These are phyloP conservation scores for Penicillium crystallinum DNA, from an alignment of 495 filamentous ascomycete species.

Conservation along the genomic window DNA sequence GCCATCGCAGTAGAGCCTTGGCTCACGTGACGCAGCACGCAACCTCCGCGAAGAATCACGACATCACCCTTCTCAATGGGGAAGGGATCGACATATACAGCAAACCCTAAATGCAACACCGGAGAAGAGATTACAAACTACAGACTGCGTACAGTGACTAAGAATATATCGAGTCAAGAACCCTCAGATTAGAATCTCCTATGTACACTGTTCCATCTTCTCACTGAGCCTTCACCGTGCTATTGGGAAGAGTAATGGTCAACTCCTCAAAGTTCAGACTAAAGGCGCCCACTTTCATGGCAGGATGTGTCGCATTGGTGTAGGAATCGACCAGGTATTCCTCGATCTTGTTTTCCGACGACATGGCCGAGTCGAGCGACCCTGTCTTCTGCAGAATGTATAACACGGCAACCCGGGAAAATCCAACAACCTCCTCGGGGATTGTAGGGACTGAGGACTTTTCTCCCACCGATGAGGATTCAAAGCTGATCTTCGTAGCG, in stretches of 20 bases:
- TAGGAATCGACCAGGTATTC: slow-evolving; percentile 29
- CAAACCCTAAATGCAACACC: slow-evolving; percentile 8
- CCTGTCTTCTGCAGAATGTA: slow-evolving; percentile 48
- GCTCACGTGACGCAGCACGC: slow-evolving; percentile 22
- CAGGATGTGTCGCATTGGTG: slow-evolving; percentile 13
- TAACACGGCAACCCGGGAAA: slow-evolving; percentile 44
- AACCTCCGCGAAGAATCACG: slow-evolving; percentile 23
- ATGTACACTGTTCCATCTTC: not conserved
- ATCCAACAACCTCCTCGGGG: slow-evolving; percentile 30
- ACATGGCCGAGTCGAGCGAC: slow-evolving; percentile 29
- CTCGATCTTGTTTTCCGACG: slow-evolving; percentile 32
- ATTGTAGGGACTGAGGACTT: slow-evolving; percentile 18
- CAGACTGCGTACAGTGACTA: no score
- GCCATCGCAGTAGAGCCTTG: not conserved
- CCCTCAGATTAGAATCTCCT: not conserved
- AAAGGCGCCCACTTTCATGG: slow-evolving; percentile 26
- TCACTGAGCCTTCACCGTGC: slow-evolving; percentile 19
- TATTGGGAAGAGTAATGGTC: slow-evolving; percentile 39
- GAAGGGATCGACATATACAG: not conserved
- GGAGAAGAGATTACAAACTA: no score
- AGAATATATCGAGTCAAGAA: no score
- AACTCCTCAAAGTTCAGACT: slow-evolving; percentile 39
- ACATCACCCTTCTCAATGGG: slow-evolving; percentile 10
- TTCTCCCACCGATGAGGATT: not conserved
- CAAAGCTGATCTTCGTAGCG: slow-evolving; percentile 2